Evolutionary conservation across 768 basidiomycete species (phyloP).

Genomic region (Kwoniella dendrophila): DNA sequence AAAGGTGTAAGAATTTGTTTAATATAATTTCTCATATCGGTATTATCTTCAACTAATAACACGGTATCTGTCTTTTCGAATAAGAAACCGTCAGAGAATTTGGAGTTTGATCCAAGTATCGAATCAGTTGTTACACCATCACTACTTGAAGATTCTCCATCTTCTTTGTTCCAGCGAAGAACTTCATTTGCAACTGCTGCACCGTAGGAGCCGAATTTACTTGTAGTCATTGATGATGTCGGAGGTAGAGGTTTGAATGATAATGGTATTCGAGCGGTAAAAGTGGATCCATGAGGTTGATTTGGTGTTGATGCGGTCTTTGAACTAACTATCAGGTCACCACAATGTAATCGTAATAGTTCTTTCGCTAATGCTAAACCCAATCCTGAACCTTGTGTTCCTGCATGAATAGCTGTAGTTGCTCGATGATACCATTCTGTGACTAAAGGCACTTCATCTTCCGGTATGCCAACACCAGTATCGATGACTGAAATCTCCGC

Average conservation of each 20-base stretch:
- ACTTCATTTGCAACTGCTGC: constrained; percentile 54
- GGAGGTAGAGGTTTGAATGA: neutral
- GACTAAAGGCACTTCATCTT: constrained; percentile 42
- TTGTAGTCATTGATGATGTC: neutral
- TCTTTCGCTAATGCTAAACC: constrained; percentile 55
- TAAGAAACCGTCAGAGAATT: constrained; percentile 42
- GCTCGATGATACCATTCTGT: constrained; percentile 58
- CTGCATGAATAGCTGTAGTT: constrained; percentile 45
- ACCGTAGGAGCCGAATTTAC: constrained; percentile 46
- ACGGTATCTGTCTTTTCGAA: constrained; percentile 54
- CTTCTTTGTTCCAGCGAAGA: constrained; percentile 43
- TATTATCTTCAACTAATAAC: constrained; percentile 55
- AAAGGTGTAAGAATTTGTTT: constrained; percentile 53
- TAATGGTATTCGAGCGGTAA: constrained; percentile 46
- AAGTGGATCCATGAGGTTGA: constrained; percentile 43
- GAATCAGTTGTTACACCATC: constrained; percentile 25
- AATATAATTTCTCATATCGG: constrained; percentile 55
- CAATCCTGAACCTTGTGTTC: constrained; percentile 57
- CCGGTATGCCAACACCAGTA: constrained; percentile 58
- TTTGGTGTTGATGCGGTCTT: constrained; percentile 40
- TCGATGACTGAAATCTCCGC: constrained; percentile 56
- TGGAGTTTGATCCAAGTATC: constrained; percentile 12
- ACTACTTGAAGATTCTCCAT: constrained; percentile 23
- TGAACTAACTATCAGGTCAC: constrained; percentile 50
- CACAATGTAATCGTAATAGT: constrained; percentile 57